Base-by-base conservation (phyloP, 257 asterid species). In the Solanum corneliomulleri region DNA sequence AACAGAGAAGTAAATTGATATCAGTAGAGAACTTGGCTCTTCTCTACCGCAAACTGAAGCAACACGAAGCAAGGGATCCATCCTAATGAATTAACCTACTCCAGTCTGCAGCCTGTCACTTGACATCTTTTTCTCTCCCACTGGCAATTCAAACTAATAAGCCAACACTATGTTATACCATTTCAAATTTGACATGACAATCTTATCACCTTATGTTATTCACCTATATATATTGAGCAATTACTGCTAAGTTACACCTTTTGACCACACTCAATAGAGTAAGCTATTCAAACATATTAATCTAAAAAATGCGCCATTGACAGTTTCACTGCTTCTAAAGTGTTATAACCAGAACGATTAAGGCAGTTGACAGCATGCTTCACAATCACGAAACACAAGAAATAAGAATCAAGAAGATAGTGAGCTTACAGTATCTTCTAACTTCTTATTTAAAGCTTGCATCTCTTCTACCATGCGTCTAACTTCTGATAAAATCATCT, bases 391-490 rank as follows among this genome's bases (percentile, higher is more conserved):
- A 3, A 84, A 31, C 25, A 39, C 0, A 7, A 66, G 76, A 41
- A 47, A 68, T 64, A 44, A 39, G 56, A 27, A 31, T 64, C 52
- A 16, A 41, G 44, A 66, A 66, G 31, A 85, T 45, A 18, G 33
- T 6, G 87, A 88, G 89, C 98, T 91, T 86, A 95, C 99, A 1
- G 98, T 94, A 60, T 97, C 97, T 29, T 97, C 99, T 31, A 97
- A 18, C 92, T 93, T 94, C 93, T 95, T 95, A 86, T 95, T 97
- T 92, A 97, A 56, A 62, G 94, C 86, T 85, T 95, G 95, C 99
- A 97, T 97, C 35, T 97, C 98, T 85, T 93, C 93, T 29, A 97
- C 99, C 99, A 95, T 94, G 89, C 88, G 88, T 85, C 95, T 94
- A 82, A 97, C 98, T 93, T 97, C 99, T 2, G 97, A 87, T 68